phyloP scores from a whole-genome alignment of 306 rosid genomes.

The Malus asiatica region DNA sequence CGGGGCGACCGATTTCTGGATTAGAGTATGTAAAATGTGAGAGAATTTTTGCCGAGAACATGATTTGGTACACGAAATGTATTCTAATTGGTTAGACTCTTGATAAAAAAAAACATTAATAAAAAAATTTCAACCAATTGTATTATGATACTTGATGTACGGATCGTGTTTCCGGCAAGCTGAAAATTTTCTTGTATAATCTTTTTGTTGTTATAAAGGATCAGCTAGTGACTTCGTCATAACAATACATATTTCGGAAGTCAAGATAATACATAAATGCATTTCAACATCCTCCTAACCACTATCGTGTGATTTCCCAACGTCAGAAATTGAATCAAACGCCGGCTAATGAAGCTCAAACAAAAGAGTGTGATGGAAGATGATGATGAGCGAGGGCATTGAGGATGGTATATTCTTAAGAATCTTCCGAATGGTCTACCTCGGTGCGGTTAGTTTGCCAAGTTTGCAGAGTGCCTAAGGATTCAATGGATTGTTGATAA shows the following conservation, averaged over 20 bases:
- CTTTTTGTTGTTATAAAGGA: too few species aligned
- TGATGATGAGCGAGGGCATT: not conserved
- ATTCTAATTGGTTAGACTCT: too few species aligned
- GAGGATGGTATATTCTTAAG: slow-evolving; percentile 1
- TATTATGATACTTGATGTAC: too few species aligned
- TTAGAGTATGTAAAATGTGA: not conserved
- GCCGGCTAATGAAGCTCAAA: not conserved
- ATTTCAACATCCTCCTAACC: rapidly evolving
- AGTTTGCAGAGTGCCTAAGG: not conserved
- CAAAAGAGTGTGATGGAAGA: not conserved
- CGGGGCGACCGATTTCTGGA: not conserved
- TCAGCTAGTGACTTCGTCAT: too few species aligned
- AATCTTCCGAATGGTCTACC: slow-evolving; percentile 2
- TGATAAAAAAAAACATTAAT: too few species aligned
- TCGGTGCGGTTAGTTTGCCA: not conserved
- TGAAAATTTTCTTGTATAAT: too few species aligned
- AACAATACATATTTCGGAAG: rapidly evolving
- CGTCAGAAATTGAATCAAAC: too few species aligned
- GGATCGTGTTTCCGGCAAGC: rapidly evolving
- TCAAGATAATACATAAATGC: rapidly evolving
- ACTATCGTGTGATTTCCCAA: too few species aligned
- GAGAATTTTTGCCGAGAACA: too few species aligned
- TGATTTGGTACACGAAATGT: too few species aligned
- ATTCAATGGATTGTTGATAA: not conserved
- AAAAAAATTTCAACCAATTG: too few species aligned